phyloP scores from a whole-genome alignment of 1,284 basidiomycete species.

The Neolentinus lepideus region DNA sequence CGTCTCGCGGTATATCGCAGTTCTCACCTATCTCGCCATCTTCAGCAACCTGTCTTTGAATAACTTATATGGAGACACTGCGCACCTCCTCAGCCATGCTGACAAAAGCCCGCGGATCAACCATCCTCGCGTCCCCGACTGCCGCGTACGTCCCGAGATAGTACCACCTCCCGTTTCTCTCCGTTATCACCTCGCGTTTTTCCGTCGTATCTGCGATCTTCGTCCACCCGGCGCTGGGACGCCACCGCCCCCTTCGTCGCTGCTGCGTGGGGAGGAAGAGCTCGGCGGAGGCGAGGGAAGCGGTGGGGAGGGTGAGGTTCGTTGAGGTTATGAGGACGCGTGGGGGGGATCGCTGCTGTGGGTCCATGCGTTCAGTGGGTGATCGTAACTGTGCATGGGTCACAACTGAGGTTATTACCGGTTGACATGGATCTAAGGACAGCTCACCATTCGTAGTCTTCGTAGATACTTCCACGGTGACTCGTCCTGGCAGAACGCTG shows the following conservation, averaged over 20 bases:
- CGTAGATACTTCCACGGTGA: background rate
- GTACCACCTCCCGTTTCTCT: background rate
- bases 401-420: background rate
- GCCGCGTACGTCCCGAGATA: background rate
- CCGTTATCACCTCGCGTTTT: background rate
- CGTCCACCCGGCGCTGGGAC: background rate
- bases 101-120: background rate
- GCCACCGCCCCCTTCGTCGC: background rate
- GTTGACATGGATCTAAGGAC: background rate
- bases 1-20: no score
- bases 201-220: background rate
- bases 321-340: background rate
- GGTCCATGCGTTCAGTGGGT: background rate
- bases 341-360: background rate
- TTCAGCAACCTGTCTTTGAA: background rate
- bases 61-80: background rate
- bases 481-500: background rate
- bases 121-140: background rate
- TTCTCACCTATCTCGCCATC: background rate
- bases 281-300: background rate
- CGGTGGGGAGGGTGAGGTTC: background rate
- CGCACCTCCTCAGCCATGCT: background rate
- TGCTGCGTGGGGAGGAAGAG: background rate
- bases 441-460: background rate
- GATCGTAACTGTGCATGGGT: background rate